Evolutionary conservation across 2,329 filamentous ascomycete species (phyloP).

Genomic region (Phyllosticta capitalensis): DNA sequence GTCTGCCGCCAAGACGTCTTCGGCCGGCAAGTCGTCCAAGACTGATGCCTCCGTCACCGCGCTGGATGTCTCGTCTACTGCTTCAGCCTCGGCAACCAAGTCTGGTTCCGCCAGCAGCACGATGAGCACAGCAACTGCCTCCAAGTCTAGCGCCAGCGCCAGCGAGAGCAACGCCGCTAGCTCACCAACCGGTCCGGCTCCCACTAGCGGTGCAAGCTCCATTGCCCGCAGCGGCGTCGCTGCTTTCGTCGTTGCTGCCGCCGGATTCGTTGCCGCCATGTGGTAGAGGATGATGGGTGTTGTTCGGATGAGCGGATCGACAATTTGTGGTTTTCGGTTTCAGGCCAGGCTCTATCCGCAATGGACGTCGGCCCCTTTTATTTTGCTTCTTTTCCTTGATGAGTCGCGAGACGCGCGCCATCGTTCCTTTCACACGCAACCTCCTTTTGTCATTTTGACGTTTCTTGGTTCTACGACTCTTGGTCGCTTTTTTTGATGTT

Average conservation of each 20-base stretch:
- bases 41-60: constrained; percentile 14
- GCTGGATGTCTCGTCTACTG: constrained; percentile 2
- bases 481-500: background rate
- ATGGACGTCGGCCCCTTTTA: background rate
- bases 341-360: background rate
- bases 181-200: background rate
- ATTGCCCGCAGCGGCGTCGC: constrained; percentile 1
- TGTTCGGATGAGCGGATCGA: background rate
- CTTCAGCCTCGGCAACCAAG: background rate
- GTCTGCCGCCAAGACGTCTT: constrained; percentile 17
- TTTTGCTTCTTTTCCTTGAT: background rate
- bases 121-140: background rate
- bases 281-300: background rate
- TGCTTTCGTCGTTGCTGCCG: background rate
- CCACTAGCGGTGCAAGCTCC: background rate
- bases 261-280: background rate
- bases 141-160: background rate
- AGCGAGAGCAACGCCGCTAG: background rate
- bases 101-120: constrained; percentile 1
- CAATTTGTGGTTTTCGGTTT: background rate
- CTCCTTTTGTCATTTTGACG: background rate
- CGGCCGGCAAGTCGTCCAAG: constrained; percentile 17
- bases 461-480: background rate
- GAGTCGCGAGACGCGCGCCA: background rate
- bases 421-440: background rate